These are phyloP conservation scores for Solanum bukasovii DNA, from an alignment of 257 asterid genomes.

Conservation along the genomic window DNA sequence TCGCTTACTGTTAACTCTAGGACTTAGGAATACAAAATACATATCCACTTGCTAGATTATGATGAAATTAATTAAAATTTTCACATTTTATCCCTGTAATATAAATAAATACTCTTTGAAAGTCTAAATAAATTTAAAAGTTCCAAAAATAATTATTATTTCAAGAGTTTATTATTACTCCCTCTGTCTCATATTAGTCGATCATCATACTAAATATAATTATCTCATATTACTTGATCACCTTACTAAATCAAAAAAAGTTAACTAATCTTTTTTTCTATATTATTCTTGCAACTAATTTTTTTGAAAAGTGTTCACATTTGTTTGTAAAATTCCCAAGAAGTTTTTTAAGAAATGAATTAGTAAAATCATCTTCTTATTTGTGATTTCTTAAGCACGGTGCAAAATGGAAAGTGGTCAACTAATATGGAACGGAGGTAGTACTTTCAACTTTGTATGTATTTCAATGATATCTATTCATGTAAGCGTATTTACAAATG, in stretches of 20 bases:
- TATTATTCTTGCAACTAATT: not conserved
- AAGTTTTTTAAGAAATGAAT: not conserved
- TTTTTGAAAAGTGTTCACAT: not conserved
- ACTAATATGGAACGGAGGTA: too few species aligned
- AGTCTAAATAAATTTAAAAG: too few species aligned
- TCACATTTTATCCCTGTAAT: too few species aligned
- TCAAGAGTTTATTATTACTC: not conserved
- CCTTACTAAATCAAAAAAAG: too few species aligned
- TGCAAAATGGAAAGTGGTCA: not conserved
- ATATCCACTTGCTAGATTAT: not conserved
- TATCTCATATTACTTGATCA: too few species aligned
- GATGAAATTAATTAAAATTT: too few species aligned
- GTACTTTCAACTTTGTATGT: not conserved
- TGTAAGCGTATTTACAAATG: too few species aligned
- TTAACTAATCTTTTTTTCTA: too few species aligned
- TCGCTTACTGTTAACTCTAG: not conserved
- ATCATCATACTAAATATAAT: too few species aligned
- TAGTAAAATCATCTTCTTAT: too few species aligned
- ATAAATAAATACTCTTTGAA: too few species aligned
- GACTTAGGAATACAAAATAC: not conserved
- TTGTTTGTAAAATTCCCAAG: not conserved
- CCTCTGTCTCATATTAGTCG: not conserved
- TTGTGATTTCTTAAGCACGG: not conserved
- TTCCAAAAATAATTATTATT: too few species aligned
- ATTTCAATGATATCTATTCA: not conserved